phyloP scores from a whole-genome alignment of 2,329 filamentous ascomycete species.

The Thelonectria olida region DNA sequence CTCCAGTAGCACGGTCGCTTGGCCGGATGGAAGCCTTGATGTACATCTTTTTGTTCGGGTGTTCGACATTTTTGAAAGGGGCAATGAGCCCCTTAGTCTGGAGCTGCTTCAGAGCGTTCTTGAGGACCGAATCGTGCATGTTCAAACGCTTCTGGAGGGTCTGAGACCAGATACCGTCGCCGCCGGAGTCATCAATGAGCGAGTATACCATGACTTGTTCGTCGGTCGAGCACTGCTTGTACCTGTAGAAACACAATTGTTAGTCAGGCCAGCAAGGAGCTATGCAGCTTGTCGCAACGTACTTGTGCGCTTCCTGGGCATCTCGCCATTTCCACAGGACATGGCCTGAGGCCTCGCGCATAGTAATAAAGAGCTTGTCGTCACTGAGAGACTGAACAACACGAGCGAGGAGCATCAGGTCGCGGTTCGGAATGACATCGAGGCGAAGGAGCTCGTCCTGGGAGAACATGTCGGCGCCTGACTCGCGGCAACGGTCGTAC shows the following conservation, averaged over 20 bases:
- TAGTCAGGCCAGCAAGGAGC: conserved; percentile 9
- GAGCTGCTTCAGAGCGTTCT: conserved; percentile 83
- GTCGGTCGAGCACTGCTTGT: conserved; percentile 69
- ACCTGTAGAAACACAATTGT: conserved; percentile 50
- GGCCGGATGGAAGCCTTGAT: conserved; percentile 88
- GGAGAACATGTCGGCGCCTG: conserved; percentile 61
- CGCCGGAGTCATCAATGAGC: conserved; percentile 85
- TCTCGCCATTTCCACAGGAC: conserved; percentile 66
- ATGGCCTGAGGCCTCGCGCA: conserved; percentile 52
- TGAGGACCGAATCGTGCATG: conserved; percentile 84
- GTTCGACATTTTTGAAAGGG: conserved; percentile 90
- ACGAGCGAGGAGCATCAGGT: conserved; percentile 62
- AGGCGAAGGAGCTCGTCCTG: conserved; percentile 68
- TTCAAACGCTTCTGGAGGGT: conserved; percentile 82
- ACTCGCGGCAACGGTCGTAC: conserved; percentile 64
- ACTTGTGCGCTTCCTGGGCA: conserved; percentile 70
- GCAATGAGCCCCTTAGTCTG: conserved; percentile 85
- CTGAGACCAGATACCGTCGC: conserved; percentile 90
- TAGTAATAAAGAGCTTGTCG: conserved; percentile 66
- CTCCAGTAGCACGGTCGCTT: conserved; percentile 89
- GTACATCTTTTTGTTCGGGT: conserved; percentile 93
- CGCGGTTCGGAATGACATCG: conserved; percentile 65
- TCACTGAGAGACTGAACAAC: conserved; percentile 67
- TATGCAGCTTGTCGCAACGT: conserved; percentile 30
- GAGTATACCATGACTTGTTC: conserved; percentile 88